Evolutionary conservation across 352 stramenopile genomes (phyloP).

Genomic region (Phytophthora sansomeana): DNA sequence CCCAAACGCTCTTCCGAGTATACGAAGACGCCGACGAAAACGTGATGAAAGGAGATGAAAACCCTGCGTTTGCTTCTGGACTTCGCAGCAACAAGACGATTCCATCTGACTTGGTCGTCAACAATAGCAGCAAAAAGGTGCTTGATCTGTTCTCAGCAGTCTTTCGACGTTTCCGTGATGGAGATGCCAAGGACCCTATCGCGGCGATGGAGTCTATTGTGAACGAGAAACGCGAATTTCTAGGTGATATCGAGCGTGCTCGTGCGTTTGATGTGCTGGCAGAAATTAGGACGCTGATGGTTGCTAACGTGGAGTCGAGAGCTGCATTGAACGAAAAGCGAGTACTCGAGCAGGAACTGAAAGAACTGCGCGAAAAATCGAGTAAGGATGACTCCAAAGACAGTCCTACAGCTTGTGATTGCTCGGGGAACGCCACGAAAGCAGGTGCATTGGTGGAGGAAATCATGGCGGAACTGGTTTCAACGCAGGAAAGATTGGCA

Average conservation of each 20-base stretch:
- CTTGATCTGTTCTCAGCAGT: conserved; percentile 46
- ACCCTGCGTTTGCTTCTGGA: conserved; percentile 7
- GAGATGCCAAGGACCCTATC: conserved; percentile 21
- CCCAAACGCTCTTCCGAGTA: conserved; percentile 39
- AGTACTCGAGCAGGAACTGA: conserved; percentile 50
- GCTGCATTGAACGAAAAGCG: conserved; percentile 47
- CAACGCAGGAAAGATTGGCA: conserved; percentile 24
- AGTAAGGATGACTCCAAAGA: background rate
- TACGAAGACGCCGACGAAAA: conserved; percentile 30
- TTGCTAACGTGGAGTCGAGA: conserved; percentile 29
- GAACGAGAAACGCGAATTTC: conserved; percentile 30
- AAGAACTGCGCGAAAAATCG: conserved; percentile 42
- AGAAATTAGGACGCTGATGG: conserved; percentile 42
- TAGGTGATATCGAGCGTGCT: conserved; percentile 32
- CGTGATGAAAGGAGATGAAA: conserved; percentile 12
- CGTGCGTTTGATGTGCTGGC: conserved; percentile 39
- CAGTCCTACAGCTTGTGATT: conserved; percentile 9
- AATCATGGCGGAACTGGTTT: conserved; percentile 27
- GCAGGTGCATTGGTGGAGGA: conserved; percentile 13
- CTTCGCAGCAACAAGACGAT: conserved; percentile 9
- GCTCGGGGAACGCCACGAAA: conserved; percentile 14
- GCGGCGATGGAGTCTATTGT: conserved; percentile 30
- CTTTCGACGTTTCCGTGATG: conserved; percentile 37
- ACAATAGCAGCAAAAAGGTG: conserved; percentile 36
- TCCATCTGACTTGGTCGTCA: background rate